Evolutionary conservation across 78 protist genomes (phyloP).

Genomic region (Tieghemostelium lacteum): DNA sequence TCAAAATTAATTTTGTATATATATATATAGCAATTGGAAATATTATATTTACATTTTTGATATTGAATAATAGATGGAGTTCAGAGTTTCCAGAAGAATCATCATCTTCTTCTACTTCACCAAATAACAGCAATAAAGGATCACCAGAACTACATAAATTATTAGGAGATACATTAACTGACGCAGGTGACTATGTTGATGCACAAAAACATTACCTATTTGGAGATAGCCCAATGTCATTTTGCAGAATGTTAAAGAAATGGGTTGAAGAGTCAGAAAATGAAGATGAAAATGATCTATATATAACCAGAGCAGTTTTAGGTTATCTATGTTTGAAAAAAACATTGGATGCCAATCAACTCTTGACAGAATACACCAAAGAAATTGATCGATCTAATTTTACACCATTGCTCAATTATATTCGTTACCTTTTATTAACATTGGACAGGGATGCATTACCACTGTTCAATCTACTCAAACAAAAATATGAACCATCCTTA

Average conservation of each 20-base stretch:
- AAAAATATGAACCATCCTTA: constrained; percentile 54
- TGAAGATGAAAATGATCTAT: constrained; percentile 52
- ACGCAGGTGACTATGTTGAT: constrained; percentile 47
- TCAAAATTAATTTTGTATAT: no score
- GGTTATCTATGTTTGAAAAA: constrained; percentile 40
- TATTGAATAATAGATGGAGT: no score
- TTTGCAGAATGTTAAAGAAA: constrained; percentile 8
- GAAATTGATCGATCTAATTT: background rate
- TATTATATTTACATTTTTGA: no score
- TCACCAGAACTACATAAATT: constrained; percentile 43
- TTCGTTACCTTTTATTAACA: constrained; percentile 56
- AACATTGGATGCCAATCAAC: constrained; percentile 1
- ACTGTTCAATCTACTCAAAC: constrained; percentile 54
- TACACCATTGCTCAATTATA: constrained; percentile 67
- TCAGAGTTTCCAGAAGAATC: no score
- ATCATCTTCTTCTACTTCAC: no score
- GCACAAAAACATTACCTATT: constrained; percentile 64
- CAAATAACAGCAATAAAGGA: no score
- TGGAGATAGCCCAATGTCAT: constrained; percentile 27
- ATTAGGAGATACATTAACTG: constrained; percentile 27
- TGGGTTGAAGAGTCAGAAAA: constrained; percentile 13
- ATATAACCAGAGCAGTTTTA: constrained; percentile 57
- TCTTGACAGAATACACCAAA: constrained; percentile 6
- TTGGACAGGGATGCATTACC: constrained; percentile 79
- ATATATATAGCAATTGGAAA: no score